A percentile compares a stretch with the other conserved stretches of the same genome.
These are phyloP conservation scores for Hypoxylon sp. DNA, from an alignment of 2,329 filamentous ascomycete species.

Conservation along the genomic window DNA sequence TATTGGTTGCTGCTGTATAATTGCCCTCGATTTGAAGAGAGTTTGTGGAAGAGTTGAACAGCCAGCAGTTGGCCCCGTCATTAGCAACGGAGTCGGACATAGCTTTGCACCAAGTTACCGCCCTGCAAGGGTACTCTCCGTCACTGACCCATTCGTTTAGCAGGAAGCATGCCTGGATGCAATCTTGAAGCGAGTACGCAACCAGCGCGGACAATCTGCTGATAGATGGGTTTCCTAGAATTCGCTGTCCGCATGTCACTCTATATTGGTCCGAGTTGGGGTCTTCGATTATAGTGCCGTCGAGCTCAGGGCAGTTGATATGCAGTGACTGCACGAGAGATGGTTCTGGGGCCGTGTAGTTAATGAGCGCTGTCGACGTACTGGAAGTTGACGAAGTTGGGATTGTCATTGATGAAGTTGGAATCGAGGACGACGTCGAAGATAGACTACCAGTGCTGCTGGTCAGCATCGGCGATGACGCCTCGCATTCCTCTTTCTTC, in stretches of 20 bases:
- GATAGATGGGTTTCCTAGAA: background rate
- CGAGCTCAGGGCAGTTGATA: background rate
- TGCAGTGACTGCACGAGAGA: background rate
- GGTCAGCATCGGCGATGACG: background rate
- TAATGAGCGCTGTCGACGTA: background rate
- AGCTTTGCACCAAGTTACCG: conserved; percentile 1
- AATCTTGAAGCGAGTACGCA: conserved; percentile 6
- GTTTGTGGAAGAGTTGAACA: background rate
- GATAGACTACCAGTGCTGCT: background rate
- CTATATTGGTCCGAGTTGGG: background rate
- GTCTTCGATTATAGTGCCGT: background rate
- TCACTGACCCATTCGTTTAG: background rate
- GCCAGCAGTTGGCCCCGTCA: background rate
- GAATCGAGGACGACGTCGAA: too few relatives aligned
- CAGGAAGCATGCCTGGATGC: background rate
- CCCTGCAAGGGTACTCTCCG: background rate
- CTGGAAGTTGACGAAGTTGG: background rate
- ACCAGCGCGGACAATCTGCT: background rate
- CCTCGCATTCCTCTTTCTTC: background rate
- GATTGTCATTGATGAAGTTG: background rate
- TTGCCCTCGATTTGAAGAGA: background rate
- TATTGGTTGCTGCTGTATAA: background rate
- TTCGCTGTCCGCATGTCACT: background rate
- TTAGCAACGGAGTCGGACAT: background rate
- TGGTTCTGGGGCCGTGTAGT: background rate